Percentiles rank a stretch among this genome's conserved stretches.
phyloP scores from a whole-genome alignment of 129 eudicot species.

The Oenanthe sinensis region DNA sequence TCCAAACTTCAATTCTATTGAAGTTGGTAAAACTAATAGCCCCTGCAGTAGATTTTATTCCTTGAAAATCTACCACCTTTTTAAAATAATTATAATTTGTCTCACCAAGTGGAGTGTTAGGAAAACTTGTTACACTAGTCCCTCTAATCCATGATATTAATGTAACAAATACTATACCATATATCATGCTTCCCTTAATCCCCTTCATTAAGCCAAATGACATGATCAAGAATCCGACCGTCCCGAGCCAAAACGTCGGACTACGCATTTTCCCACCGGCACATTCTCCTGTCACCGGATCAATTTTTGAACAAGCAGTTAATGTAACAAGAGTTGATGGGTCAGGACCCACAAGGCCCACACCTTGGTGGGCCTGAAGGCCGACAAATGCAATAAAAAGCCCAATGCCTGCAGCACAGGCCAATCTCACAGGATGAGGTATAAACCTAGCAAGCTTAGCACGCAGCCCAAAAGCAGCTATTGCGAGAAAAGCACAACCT shows the following conservation, averaged over 20 bases:
- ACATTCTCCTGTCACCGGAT: conserved; percentile 54
- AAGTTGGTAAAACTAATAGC: conserved; percentile 64
- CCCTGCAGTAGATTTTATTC: conserved; percentile 58
- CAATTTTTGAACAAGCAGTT: conserved; percentile 44
- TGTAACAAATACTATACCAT: conserved; percentile 66
- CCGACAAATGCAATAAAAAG: conserved; percentile 86
- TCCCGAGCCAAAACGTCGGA: conserved; percentile 81
- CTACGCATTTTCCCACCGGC: conserved; percentile 56
- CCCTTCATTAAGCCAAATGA: conserved; percentile 65
- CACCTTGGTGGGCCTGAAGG: conserved; percentile 60
- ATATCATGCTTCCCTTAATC: conserved; percentile 81
- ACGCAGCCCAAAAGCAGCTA: conserved; percentile 61
- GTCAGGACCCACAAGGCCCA: conserved; percentile 77
- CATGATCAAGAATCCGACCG: conserved; percentile 52
- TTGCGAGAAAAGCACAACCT: conserved; percentile 47
- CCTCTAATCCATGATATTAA: conserved; percentile 66
- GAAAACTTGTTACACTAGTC: conserved; percentile 63
- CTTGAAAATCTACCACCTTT: conserved; percentile 66
- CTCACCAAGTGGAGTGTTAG: conserved; percentile 62
- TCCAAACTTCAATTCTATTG: conserved; percentile 64
- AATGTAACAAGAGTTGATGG: conserved; percentile 50
- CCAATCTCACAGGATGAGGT: conserved; percentile 59
- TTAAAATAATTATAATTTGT: conserved; percentile 52
- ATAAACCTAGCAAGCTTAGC: conserved; percentile 60
- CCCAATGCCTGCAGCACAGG: conserved; percentile 74